phyloP scores from a whole-genome alignment of 225 moss, liverwort and hornwort genomes.

The Thuidium tamariscinum region DNA sequence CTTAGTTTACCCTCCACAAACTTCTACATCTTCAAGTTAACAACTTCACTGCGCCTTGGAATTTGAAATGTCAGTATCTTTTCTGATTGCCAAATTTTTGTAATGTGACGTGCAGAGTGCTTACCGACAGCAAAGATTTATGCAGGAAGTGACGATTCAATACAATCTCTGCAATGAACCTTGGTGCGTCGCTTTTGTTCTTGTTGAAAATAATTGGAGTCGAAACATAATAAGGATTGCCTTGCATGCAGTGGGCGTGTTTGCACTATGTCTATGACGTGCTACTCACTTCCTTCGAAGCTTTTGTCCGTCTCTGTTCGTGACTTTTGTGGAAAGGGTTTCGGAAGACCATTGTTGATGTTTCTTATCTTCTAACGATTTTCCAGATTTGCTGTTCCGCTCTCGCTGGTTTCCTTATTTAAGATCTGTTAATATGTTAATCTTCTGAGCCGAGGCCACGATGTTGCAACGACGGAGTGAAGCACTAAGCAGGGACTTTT shows the following conservation, averaged over 20 bases:
- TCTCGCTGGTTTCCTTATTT: not conserved
- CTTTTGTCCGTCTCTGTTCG: not conserved
- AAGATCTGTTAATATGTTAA: not conserved
- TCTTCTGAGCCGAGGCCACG: not conserved
- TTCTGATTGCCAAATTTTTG: not conserved
- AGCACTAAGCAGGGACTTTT: not conserved
- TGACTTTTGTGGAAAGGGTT: not conserved
- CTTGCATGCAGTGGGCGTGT: not conserved
- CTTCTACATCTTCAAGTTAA: not conserved
- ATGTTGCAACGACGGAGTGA: not conserved
- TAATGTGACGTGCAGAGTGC: conserved; percentile 45
- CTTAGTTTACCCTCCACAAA: not conserved
- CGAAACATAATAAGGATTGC: not conserved
- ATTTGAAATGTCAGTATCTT: not conserved
- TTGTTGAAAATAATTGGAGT: not conserved
- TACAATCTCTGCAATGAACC: conserved; percentile 98
- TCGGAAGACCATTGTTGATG: not conserved
- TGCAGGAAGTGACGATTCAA: conserved; percentile 94
- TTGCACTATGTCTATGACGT: not conserved
- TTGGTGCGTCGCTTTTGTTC: conserved; percentile 30
- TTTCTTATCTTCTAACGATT: not conserved
- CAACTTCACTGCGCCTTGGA: not conserved
- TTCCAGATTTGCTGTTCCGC: not conserved
- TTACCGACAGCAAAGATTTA: conserved; percentile 75
- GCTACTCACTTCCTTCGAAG: not conserved